phyloP scores from a whole-genome alignment of 2,329 filamentous ascomycete genomes.

The Mariannaea elegans region DNA sequence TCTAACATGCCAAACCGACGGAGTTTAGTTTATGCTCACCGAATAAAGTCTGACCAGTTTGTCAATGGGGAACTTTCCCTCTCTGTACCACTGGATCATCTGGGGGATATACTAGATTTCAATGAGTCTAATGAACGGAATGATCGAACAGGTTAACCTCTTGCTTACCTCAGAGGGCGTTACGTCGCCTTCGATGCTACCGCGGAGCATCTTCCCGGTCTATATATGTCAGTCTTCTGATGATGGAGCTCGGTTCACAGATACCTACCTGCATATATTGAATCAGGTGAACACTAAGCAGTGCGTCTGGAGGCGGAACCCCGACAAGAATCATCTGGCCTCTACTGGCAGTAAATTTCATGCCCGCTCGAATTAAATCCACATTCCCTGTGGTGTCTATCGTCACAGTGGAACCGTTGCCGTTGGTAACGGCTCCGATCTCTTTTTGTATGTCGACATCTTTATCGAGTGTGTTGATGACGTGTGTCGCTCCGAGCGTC shows the following conservation, averaged over 20 bases:
- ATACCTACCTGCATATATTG: slow-evolving; percentile 5
- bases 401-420: slow-evolving; percentile 2
- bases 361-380: background rate
- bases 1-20: too few species aligned
- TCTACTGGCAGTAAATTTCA: slow-evolving; percentile 15
- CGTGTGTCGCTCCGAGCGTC: slow-evolving; percentile 14
- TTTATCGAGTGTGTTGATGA: slow-evolving; percentile 2
- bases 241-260: background rate
- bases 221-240: background rate
- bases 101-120: slow-evolving; percentile 6
- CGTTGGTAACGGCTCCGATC: background rate
- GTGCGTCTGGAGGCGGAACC: slow-evolving; percentile 12
- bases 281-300: slow-evolving; percentile 7
- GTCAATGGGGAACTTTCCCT: slow-evolving; percentile 8
- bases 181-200: slow-evolving; percentile 13
- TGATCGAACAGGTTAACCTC: background rate
- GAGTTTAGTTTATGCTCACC: too few species aligned
- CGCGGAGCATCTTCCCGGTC: slow-evolving; percentile 7
- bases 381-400: slow-evolving; percentile 7
- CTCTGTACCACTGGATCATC: slow-evolving; percentile 9
- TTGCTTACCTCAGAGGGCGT: slow-evolving; percentile 1
- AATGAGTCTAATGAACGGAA: background rate
- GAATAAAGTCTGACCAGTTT: slow-evolving; percentile 12
- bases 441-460: background rate
- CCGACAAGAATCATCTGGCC: slow-evolving; percentile 24